These are phyloP conservation scores for Xanthoconium purpureum DNA, from an alignment of 768 basidiomycete species.

Conservation along the genomic window DNA sequence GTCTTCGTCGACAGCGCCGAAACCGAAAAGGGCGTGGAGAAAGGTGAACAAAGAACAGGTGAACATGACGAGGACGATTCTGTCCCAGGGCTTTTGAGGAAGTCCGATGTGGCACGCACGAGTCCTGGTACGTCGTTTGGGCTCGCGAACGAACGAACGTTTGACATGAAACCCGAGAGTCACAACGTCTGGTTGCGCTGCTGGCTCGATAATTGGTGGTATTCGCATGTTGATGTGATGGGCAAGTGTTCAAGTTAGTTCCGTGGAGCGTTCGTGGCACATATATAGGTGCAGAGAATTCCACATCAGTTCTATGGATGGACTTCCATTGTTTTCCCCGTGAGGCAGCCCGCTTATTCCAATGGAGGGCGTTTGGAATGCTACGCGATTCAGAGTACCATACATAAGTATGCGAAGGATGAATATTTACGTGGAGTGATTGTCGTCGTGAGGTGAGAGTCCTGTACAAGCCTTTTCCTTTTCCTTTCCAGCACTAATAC, in stretches of 20 bases:
- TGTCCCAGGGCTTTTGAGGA: conserved; percentile 21
- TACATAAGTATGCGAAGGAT: too few species aligned
- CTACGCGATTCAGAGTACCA: too few species aligned
- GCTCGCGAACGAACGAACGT: not conserved
- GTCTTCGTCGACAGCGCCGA: conserved; percentile 9
- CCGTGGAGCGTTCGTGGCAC: not conserved
- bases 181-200: not conserved
- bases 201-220: not conserved
- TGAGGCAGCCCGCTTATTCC: too few species aligned
- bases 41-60: conserved; percentile 24
- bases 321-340: not conserved
- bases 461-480: too few species aligned
- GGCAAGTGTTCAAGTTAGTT: not conserved
- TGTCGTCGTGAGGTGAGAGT: too few species aligned
- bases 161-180: not conserved
- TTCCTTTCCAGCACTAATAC: too few species aligned
- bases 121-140: not conserved
- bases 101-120: not conserved
- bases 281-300: not conserved
- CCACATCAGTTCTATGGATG: not conserved
- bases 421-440: too few species aligned
- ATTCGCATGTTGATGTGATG: conserved; percentile 16
- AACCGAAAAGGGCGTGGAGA: conserved; percentile 26
- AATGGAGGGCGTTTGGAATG: too few species aligned
- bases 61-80: conserved; percentile 23